Conservation (phyloP, 208 protist genomes). For the Trypanosomatidae sp. region DNA sequence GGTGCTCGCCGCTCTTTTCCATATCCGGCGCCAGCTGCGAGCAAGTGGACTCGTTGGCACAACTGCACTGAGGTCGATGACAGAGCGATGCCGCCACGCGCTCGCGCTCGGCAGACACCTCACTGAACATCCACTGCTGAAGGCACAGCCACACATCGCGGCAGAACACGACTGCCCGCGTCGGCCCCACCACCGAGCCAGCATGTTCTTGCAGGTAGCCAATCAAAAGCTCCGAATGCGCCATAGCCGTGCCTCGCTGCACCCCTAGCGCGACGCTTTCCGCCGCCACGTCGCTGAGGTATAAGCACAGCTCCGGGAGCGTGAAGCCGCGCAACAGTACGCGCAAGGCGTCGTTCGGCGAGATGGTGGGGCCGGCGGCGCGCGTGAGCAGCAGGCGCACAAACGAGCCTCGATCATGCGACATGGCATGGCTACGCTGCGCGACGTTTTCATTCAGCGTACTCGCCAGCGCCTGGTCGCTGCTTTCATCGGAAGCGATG, state of each 20-base stretch:
- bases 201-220: conserved; percentile 67
- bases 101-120: conserved; percentile 5
- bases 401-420: conserved; percentile 51
- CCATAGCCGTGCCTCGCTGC: conserved; percentile 61
- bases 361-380: conserved; percentile 32
- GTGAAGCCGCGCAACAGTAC: conserved; percentile 66
- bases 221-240: conserved; percentile 61
- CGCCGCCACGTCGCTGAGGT: conserved; percentile 57
- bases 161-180: conserved; percentile 44
- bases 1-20: neutral
- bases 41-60: neutral
- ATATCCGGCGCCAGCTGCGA: neutral
- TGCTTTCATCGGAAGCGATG: neutral
- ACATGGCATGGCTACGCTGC: neutral
- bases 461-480: neutral
- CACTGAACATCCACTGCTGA: conserved; percentile 16
- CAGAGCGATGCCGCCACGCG: neutral
- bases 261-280: conserved; percentile 56
- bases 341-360: conserved; percentile 34
- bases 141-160: conserved; percentile 33
- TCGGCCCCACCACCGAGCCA: conserved; percentile 48
- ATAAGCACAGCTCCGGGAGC: conserved; percentile 70
- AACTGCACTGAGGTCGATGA: neutral
- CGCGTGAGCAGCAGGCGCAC: conserved; percentile 58
- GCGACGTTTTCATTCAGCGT: neutral